These are phyloP conservation scores for Phytophthora vignae DNA, from an alignment of 352 stramenopile species.

Conservation along the genomic window DNA sequence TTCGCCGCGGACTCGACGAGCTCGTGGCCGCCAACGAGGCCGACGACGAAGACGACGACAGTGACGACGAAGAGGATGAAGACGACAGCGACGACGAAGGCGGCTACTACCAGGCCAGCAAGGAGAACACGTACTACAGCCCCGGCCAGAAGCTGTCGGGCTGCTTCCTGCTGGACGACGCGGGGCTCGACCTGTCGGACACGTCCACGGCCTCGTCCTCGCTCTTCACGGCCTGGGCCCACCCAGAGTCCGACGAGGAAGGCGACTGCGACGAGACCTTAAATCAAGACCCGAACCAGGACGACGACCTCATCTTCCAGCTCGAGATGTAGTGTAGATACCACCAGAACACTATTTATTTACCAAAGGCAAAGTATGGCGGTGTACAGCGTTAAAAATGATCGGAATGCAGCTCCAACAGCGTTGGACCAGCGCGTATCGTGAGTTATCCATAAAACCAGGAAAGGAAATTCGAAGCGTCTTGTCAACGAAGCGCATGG, in stretches of 20 bases:
- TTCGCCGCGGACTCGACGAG: constrained; percentile 44
- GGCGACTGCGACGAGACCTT: neutral
- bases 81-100: constrained; percentile 38
- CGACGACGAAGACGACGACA: constrained; percentile 37
- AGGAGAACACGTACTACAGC: constrained; percentile 50
- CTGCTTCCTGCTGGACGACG: constrained; percentile 22
- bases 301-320: constrained; percentile 48
- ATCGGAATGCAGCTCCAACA: neutral
- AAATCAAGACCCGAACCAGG: constrained; percentile 1
- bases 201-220: constrained; percentile 53
- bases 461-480: neutral
- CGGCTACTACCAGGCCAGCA: constrained; percentile 44
- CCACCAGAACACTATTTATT: constrained; percentile 38
- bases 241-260: constrained; percentile 27
- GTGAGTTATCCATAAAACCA: neutral
- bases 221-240: constrained; percentile 17
- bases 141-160: constrained; percentile 34
- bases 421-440: too few relatives aligned
- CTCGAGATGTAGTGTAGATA: constrained; percentile 48
- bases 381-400: neutral
- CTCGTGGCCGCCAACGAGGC: constrained; percentile 26
- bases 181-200: constrained; percentile 38
- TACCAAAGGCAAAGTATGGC: constrained; percentile 4
- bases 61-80: constrained; percentile 1
- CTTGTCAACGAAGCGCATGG: constrained; percentile 7